A percentile compares a stretch with the other conserved stretches of the same genome.
Evolutionary conservation across 495 filamentous ascomycete species (phyloP).

Genomic region (Podospora comata): DNA sequence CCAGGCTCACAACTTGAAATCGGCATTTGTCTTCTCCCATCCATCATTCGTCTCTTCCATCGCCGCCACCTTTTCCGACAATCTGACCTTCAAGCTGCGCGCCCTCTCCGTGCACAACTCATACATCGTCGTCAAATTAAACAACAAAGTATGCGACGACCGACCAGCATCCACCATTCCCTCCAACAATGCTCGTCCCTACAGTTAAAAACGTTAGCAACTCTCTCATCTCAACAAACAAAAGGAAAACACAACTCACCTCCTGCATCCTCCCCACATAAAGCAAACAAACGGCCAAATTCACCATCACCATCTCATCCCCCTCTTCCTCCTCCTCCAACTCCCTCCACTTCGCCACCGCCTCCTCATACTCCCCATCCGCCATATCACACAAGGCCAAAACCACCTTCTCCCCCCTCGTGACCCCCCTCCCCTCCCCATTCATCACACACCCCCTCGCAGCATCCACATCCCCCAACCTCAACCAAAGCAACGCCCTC

Average conservation of each 20-base stretch:
- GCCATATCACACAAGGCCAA: slow-evolving; percentile 69
- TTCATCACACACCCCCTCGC: slow-evolving; percentile 53
- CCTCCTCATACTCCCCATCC: slow-evolving; percentile 66
- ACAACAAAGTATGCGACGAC: slow-evolving; percentile 71
- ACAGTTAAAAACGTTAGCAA: slow-evolving; percentile 20
- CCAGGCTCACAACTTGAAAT: slow-evolving; percentile 68
- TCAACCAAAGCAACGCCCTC: slow-evolving; percentile 66
- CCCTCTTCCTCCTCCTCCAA: slow-evolving; percentile 43
- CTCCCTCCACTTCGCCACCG: slow-evolving; percentile 60
- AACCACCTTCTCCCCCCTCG: slow-evolving; percentile 43
- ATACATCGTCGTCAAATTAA: slow-evolving; percentile 88
- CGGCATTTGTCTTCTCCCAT: slow-evolving; percentile 65
- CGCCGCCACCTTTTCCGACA: slow-evolving; percentile 67
- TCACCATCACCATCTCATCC: slow-evolving; percentile 66
- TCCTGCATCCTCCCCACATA: slow-evolving; percentile 75
- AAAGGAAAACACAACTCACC: slow-evolving; percentile 43
- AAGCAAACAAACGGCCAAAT: slow-evolving; percentile 76
- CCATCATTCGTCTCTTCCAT: slow-evolving; percentile 47
- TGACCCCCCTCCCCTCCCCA: slow-evolving; percentile 20
- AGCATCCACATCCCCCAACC: slow-evolving; percentile 70
- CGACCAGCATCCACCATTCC: slow-evolving; percentile 56
- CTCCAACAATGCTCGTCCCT: slow-evolving; percentile 63
- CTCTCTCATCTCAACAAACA: background rate
- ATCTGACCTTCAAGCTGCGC: slow-evolving; percentile 59
- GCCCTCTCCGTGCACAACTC: slow-evolving; percentile 82